Evolutionary conservation across 192 early-diverging fungal species (phyloP).

Genomic region (Dissophora ornata): DNA sequence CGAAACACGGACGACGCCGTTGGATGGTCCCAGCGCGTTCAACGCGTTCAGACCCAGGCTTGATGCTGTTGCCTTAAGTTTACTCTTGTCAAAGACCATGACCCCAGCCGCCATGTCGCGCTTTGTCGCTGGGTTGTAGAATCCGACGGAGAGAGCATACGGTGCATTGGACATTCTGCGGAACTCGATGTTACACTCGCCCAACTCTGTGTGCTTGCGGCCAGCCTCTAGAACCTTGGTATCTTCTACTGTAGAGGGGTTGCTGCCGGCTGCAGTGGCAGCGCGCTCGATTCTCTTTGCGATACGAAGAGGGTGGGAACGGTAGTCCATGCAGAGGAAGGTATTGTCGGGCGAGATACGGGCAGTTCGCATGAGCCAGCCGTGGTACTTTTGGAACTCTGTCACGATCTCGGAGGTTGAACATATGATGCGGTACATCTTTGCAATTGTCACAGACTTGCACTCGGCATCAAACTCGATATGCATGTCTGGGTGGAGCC

Average conservation of each 20-base stretch:
- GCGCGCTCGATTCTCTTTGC: conserved; percentile 16
- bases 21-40: conserved; percentile 15
- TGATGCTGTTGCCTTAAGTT: conserved; percentile 14
- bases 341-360: conserved; percentile 41
- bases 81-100: conserved; percentile 31
- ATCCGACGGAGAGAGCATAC: conserved; percentile 32
- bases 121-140: conserved; percentile 41
- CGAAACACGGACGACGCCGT: conserved; percentile 24
- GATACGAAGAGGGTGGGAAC: conserved; percentile 25
- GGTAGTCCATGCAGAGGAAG: conserved; percentile 40
- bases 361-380: conserved; percentile 20
- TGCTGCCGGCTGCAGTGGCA: not conserved
- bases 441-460: conserved; percentile 12
- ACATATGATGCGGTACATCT: conserved; percentile 45
- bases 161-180: conserved; percentile 41
- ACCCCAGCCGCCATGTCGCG: conserved; percentile 36
- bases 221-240: conserved; percentile 10
- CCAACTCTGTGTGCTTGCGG: conserved; percentile 27
- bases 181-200: conserved; percentile 46
- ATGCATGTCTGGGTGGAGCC: conserved; percentile 40
- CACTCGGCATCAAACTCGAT: conserved; percentile 30
- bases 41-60: conserved; percentile 15
- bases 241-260: not conserved
- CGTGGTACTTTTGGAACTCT: conserved; percentile 25
- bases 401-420: conserved; percentile 25